Evolutionary conservation across 2,329 filamentous ascomycete species (phyloP).

Genomic region (Setomelanomma holmii): DNA sequence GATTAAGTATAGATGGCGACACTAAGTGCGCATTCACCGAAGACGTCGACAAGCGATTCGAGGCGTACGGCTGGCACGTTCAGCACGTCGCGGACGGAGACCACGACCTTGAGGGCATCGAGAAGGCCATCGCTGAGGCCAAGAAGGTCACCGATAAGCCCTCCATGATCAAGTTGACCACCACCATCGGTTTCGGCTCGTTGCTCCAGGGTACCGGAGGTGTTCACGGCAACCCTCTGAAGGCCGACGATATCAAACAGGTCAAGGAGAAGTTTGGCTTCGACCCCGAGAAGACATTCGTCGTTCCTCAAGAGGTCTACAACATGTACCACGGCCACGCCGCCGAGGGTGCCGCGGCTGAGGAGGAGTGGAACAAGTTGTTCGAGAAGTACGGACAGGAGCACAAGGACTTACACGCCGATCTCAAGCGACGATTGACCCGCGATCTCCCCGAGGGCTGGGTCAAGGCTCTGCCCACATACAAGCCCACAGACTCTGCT

Average conservation of each 20-base stretch:
- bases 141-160: constrained; percentile 95
- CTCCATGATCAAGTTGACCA: constrained; percentile 93
- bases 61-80: constrained; percentile 96
- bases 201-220: constrained; percentile 90
- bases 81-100: constrained; percentile 86
- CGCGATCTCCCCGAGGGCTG: constrained; percentile 92
- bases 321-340: constrained; percentile 87
- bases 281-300: constrained; percentile 91
- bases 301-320: constrained; percentile 93
- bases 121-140: constrained; percentile 84
- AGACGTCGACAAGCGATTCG: constrained; percentile 92
- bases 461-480: constrained; percentile 91
- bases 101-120: constrained; percentile 84
- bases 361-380: constrained; percentile 95
- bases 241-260: constrained; percentile 90
- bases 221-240: constrained; percentile 95
- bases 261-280: constrained; percentile 97
- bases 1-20: constrained; percentile 73
- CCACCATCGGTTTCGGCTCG: constrained; percentile 96
- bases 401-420: constrained; percentile 78
- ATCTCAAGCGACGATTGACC: constrained; percentile 80
- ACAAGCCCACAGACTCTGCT: constrained; percentile 84
- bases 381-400: constrained; percentile 84
- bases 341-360: constrained; percentile 82
- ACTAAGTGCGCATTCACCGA: constrained; percentile 97